These are phyloP conservation scores for Kentomonas sorsogonicus DNA, from an alignment of 208 protist species.

Conservation along the genomic window DNA sequence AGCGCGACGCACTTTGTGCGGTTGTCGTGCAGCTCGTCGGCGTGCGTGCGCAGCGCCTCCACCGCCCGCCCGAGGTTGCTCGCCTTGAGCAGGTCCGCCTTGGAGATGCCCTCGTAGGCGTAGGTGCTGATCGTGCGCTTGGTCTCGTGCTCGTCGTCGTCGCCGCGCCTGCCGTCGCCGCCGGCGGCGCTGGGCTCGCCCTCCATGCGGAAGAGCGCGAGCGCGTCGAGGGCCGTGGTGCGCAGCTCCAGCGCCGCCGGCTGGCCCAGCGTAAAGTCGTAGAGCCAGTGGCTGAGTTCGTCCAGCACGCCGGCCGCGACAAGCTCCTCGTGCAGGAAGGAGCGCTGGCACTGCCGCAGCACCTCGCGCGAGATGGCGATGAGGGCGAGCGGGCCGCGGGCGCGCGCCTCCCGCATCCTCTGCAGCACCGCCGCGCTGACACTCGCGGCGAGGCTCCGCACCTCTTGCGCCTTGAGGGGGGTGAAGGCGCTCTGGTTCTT, in stretches of 20 bases:
- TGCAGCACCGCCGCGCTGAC: background rate
- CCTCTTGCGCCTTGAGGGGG: no score
- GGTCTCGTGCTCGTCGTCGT: conserved; percentile 17
- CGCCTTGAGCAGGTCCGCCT: conserved; percentile 56
- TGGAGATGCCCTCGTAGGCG: conserved; percentile 53
- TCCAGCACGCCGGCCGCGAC: conserved; percentile 64
- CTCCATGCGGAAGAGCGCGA: conserved; percentile 58
- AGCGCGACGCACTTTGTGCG: conserved; percentile 62
- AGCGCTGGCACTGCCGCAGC: conserved; percentile 35
- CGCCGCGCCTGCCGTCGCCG: background rate
- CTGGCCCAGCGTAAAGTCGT: conserved; percentile 45
- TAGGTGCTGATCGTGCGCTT: conserved; percentile 26
- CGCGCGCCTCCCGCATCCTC: background rate
- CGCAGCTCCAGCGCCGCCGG: conserved; percentile 67
- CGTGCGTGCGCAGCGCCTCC: conserved; percentile 57
- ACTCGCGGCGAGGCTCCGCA: no score
- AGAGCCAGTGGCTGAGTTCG: conserved; percentile 78
- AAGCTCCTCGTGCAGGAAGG: conserved; percentile 33
- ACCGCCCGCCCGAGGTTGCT: conserved; percentile 66
- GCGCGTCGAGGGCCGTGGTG: conserved; percentile 64
- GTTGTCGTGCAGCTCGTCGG: conserved; percentile 53
- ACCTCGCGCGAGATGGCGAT: conserved; percentile 40
- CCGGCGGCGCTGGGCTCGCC: conserved; percentile 22
- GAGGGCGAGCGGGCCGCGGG: background rate
- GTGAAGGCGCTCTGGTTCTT: no score